These are phyloP conservation scores for Aristolochia fimbriata DNA, from an alignment of 164 flowering plant species.

Conservation along the genomic window DNA sequence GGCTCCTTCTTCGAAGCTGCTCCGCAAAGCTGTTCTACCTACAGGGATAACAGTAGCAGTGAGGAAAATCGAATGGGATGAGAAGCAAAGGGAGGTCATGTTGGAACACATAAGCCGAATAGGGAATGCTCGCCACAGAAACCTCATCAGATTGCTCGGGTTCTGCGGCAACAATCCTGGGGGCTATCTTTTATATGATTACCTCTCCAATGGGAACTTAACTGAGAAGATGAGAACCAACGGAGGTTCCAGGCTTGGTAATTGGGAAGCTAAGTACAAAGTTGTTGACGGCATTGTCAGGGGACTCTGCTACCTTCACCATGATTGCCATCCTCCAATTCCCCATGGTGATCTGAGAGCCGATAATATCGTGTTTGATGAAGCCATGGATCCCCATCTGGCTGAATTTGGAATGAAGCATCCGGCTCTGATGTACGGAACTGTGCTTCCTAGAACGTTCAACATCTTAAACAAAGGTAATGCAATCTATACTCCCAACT, in stretches of 20 bases:
- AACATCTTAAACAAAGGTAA: constrained; percentile 37
- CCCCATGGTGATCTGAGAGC: constrained; percentile 84
- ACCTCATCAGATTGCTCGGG: constrained; percentile 67
- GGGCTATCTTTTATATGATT: constrained; percentile 68
- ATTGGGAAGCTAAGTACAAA: constrained; percentile 52
- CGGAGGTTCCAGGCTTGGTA: constrained; percentile 22
- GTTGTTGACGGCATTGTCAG: constrained; percentile 56
- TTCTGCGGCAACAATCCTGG: constrained; percentile 55
- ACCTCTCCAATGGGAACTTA: constrained; percentile 66
- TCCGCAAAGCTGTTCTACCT: constrained; percentile 65
- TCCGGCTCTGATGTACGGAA: constrained; percentile 27
- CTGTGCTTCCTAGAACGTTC: constrained; percentile 20
- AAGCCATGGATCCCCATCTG: constrained; percentile 76
- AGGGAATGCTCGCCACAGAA: constrained; percentile 75
- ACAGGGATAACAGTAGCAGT: constrained; percentile 82
- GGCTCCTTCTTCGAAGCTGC: constrained; percentile 23
- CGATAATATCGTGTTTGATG: constrained; percentile 64
- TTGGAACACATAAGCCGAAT: constrained; percentile 30
- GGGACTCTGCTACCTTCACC: constrained; percentile 82
- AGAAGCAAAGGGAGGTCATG: constrained; percentile 24
- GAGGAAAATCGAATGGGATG: constrained; percentile 58
- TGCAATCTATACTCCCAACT: constrained; percentile 5
- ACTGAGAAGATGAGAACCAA: constrained; percentile 43
- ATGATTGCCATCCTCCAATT: constrained; percentile 74
- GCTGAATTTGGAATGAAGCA: constrained; percentile 59